Conservation (phyloP, 140 eudicot genomes). For the Cichorium intybus region DNA sequence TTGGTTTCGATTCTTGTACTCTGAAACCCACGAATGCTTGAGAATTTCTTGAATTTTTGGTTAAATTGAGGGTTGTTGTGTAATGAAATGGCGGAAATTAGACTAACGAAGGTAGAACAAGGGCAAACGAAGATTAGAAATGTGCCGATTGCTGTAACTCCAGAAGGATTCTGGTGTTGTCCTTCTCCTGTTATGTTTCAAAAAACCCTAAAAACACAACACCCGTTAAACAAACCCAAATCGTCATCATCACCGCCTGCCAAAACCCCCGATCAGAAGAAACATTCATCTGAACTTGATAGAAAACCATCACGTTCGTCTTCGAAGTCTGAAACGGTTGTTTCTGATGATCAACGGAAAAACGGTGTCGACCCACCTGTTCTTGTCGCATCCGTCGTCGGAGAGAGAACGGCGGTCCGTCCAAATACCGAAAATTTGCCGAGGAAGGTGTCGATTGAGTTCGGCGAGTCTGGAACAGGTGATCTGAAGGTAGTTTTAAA, state of each 20-base stretch:
- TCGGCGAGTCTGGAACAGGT: conserved; percentile 92
- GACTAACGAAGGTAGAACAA: conserved; percentile 57
- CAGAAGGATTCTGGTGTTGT: conserved; percentile 99
- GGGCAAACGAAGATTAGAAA: conserved; percentile 80
- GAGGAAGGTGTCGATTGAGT: conserved; percentile 81
- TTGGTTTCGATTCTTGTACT: background rate
- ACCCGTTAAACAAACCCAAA: conserved; percentile 61
- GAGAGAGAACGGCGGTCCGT: conserved; percentile 37
- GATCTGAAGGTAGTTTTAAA: conserved; percentile 73
- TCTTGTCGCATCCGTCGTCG: conserved; percentile 39
- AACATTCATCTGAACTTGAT: conserved; percentile 48
- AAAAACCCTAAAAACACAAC: conserved; percentile 52
- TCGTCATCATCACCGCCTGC: conserved; percentile 38
- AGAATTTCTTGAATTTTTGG: conserved; percentile 5
- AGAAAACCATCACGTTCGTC: conserved; percentile 40
- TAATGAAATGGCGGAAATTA: conserved; percentile 77
- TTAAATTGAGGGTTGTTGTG: conserved; percentile 9
- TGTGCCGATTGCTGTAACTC: conserved; percentile 98
- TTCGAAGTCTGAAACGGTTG: conserved; percentile 36
- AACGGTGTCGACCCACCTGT: conserved; percentile 38
- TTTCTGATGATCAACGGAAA: conserved; percentile 45
- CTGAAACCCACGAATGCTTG: background rate
- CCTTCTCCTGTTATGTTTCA: conserved; percentile 96
- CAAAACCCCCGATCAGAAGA: conserved; percentile 48
- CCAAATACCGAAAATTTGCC: conserved; percentile 58